Conservation (phyloP, 768 basidiomycete species). For the Amanita subjunquillea region DNA sequence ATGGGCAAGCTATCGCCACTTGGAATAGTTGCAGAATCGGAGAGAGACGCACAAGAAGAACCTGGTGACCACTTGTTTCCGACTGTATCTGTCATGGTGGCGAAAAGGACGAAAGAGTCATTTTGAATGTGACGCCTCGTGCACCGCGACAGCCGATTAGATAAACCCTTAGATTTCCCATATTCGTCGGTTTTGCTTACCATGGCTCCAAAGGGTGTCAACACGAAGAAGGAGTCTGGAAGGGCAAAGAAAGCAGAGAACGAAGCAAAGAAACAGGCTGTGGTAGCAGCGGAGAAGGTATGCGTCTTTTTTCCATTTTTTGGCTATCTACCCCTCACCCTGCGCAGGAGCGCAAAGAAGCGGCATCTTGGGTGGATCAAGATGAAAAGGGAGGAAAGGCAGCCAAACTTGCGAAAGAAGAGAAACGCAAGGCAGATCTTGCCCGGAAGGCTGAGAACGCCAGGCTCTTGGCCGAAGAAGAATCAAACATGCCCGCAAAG, state of each 20-base stretch:
- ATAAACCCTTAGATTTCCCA: slow-evolving; percentile 8
- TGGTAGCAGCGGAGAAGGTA: slow-evolving; percentile 52
- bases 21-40: neutral
- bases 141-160: slow-evolving; percentile 8
- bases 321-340: neutral
- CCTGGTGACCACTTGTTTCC: slow-evolving; percentile 6
- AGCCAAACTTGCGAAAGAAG: slow-evolving; percentile 62
- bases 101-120: neutral
- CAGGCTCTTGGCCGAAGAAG: slow-evolving; percentile 81
- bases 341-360: slow-evolving; percentile 61
- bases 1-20: neutral
- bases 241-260: slow-evolving; percentile 89
- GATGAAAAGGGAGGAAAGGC: slow-evolving; percentile 52
- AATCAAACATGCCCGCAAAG: slow-evolving; percentile 48
- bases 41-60: slow-evolving; percentile 4
- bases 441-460: slow-evolving; percentile 84
- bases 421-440: slow-evolving; percentile 70
- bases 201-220: slow-evolving; percentile 85
- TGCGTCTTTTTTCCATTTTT: slow-evolving; percentile 5
- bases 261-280: slow-evolving; percentile 68
- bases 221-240: slow-evolving; percentile 88
- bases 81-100: neutral
- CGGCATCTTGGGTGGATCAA: slow-evolving; percentile 56
- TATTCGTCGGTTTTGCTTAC: neutral
- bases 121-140: neutral